Base-by-base conservation (phyloP, 2,329 filamentous ascomycete species). In the Fusarium sp. region DNA sequence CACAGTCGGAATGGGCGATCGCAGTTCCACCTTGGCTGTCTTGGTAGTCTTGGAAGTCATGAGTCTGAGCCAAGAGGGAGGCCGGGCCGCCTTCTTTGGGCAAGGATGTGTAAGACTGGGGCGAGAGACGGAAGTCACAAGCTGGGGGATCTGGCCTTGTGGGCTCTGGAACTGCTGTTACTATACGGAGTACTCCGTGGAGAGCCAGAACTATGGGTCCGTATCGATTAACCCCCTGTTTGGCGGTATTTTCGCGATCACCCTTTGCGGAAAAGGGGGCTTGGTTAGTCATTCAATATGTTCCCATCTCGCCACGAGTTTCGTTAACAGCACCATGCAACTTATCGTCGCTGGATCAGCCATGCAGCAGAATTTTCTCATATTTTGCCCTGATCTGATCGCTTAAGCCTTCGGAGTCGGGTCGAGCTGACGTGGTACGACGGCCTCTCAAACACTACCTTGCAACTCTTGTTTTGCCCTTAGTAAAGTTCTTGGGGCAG, bases 1-100 rank as follows among this genome's bases (percentile, higher is more conserved):
- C 52, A 65, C 60, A 38, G 45, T 53, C 62, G 60, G 62, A 65
- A 65, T 60, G 34, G 62, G 60, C 45, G 60, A 66, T 65, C 53
- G 26, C 40, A 18, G 20, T 60, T 65, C 61, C 62, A 65, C 40
- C 60, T 65, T 65, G 62, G 62, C 62, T 60, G 34, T 52, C 62
- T 65, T 65, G 60, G 62, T 36, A 65, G 61, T 64, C 61, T 63
- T 64, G 50, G 61, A 33, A 46, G 34, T 51, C 59, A 51, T 64
- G 45, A 59, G 45, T 51, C 15, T n/a, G 7, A 46, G 53, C 61
- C 61, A 64, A 64, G 51, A 52, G 46, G 61, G 52, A 64, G 52
- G 40, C 53, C 61, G 60, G 60, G 44, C 45, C 45, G 45, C 20
- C 7, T 42, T 58, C 34, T 42, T 36, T 38, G 4, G 43, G 26